Evolutionary conservation across 2,329 filamentous ascomycete species (phyloP), one percentile per base, ranked within the genome.

Genomic region (Diaporthe sp.): DNA sequence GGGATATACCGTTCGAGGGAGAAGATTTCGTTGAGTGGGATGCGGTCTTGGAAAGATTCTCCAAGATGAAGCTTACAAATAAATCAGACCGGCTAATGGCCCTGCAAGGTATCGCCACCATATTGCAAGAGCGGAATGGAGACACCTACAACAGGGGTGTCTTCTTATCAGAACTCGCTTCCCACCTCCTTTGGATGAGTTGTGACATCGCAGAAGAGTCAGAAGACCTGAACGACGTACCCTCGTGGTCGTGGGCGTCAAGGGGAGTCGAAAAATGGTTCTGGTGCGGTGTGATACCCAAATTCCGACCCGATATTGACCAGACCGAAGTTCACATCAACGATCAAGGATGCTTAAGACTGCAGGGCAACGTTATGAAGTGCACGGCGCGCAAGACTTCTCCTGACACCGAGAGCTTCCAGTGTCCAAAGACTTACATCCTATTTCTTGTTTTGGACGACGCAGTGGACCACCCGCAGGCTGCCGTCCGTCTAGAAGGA

Each of bases 391-490:
- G 39, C 31, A 15, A 39, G 2, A 37, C 20, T 22, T 0, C 17
- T 9, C 31, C 15, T 4, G 34, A 39, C 31, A 15, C 0, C 31
- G 12, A 39, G 20, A 13, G 7, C 7, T n/a, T 37, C 4, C 3
- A 39, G 2, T 20, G 7, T 2, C 20, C 34, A 22, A 13, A 1
- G 9, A 60, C 3, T 6, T 20, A 34, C 9, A 3, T 3, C 10
- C 10, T 60, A 39, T 39, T n/a, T 10, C 17, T 28, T 31, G 25
- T 10, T 13, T 6, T 37, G 51, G 4, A 17, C 25, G 1, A 8
- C 0, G 51, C 0, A 4, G 12, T 55, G 9, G 1, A 15, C 12
- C 4, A 9, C 1, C 20, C 20, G 1, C 25, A 55, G 13, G 13
- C 9, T 28, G 10, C 3, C 25, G 5, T 39, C 7, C 31, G 22